Base-by-base conservation (phyloP, 345 rosid species). In the Camelina neglecta region DNA sequence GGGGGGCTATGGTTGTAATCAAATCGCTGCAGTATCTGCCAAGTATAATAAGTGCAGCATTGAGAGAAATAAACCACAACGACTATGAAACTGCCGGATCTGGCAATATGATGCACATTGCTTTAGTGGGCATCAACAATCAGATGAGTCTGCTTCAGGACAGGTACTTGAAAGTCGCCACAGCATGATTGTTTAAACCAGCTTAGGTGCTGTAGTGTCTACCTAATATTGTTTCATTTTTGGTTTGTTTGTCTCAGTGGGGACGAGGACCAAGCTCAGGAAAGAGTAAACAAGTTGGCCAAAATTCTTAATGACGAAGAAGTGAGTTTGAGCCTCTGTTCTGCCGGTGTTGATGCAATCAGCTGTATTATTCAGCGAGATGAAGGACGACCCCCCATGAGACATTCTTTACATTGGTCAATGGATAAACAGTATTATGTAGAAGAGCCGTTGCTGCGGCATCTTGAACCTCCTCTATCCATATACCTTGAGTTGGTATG, bases 101-200 rank as follows among this genome's bases (percentile, higher is more conserved):
- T 82, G 96, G 96, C 49, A 90, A 94, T 83, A 90, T 92, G 93
- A 83, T 94, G 96, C 99, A 94, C 75, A 86, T 94, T 82, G 96
- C 93, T 65, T 73, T 94, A 80, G 97, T 81, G 62, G 98, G 98
- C 65, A 88, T 88, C 80, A 92, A 94, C 81, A 92, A 94, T 82
- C 97, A 86, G 84, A 94, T 92, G 99, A 92, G 93, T 69, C 86
- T 87, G 64, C 97, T 94, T 76, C 99, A 92, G 84, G 99, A 94
- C 78, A 92, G 99, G 99, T 94, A 87, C 35, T 45, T 56, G 53
- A 54, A n/a, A 54, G 9, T 29, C 31, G 31, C 31, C 31, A 4
- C 31, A 29, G 31, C 31, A 29, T 29, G 31, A 3, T 29, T 29
- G 31, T 4, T 29, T 41, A 13, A 50, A 51, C 49, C 29, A 35